A percentile compares a stretch with the other conserved stretches of the same genome.
phyloP scores from a whole-genome alignment of 1,284 basidiomycete genomes.

The Pseudozyma thailandica region DNA sequence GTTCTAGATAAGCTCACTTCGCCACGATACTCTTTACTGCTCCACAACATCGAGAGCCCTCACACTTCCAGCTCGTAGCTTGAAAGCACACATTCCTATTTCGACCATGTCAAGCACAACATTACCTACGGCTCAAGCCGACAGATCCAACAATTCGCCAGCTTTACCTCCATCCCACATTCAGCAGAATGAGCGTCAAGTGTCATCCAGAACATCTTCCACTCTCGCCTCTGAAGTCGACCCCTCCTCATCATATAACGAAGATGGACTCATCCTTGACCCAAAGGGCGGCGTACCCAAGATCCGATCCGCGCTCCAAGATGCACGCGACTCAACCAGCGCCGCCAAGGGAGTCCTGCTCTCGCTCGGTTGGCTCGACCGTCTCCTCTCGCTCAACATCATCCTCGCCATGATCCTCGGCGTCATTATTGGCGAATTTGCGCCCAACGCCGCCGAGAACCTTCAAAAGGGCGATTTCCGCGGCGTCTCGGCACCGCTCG shows the following conservation, averaged over 20 bases:
- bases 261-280: constrained; percentile 50
- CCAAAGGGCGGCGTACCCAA: constrained; percentile 47
- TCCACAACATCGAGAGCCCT: too few relatives aligned
- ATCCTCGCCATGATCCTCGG: constrained; percentile 82
- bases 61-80: neutral
- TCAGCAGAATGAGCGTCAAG: constrained; percentile 4
- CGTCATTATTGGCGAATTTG: constrained; percentile 76
- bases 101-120: constrained; percentile 23
- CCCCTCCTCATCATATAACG: constrained; percentile 14
- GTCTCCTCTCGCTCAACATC: constrained; percentile 78
- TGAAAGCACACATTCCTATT: neutral
- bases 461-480: constrained; percentile 64
- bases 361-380: constrained; percentile 73
- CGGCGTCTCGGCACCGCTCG: constrained; percentile 65
- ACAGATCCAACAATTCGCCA: constrained; percentile 3
- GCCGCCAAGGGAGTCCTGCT: constrained; percentile 48
- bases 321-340: constrained; percentile 41
- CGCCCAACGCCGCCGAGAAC: constrained; percentile 44
- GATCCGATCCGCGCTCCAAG: constrained; percentile 40
- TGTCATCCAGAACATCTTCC: too few relatives aligned
- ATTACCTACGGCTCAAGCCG: constrained; percentile 7
- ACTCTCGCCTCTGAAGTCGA: too few relatives aligned
- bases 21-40: too few relatives aligned
- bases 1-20: neutral
- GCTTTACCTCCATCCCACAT: neutral